Base-by-base conservation (phyloP, 768 basidiomycete genomes). In the Hortiboletus campestris region DNA sequence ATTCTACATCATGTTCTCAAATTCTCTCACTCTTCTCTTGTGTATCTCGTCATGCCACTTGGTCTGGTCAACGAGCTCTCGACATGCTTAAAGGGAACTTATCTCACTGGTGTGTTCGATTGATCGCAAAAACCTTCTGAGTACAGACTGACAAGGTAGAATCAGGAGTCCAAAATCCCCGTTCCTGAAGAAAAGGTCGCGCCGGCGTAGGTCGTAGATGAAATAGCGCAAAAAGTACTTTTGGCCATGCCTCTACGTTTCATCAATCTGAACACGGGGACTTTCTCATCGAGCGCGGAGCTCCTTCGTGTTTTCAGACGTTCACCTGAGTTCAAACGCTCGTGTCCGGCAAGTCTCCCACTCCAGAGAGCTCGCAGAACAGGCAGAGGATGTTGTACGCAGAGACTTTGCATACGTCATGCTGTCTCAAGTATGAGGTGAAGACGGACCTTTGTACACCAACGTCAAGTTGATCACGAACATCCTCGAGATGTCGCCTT, bases 371-470 rank as follows among this genome's bases (percentile, higher is more conserved):
- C 53, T 61, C n/a, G 51, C 46, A 4, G 62, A 66, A 16, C 56
- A 40, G 25, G 64, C 61, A 17, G 46, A 59, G 2, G 51, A 42
- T 4, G 58, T 62, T 11, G 38, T 59, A 50, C 62, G 53, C 53
- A 56, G 42, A 25, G 67, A 62, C 53, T 67, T 67, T 56, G 66
- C 59, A 1, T 68, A 68, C 28, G 60, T 54, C 42, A 69, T 68
- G 67, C 34, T 68, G 42, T 68, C 67, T 1, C 67, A 67, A 46
- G 63, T 69, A 7, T 68, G 67, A 67, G 56, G 65, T 6, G 62
- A 67, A 49, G 65, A 67, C 3, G 65, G 67, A 32, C 65, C 65
- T 0, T n/a, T 67, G 56, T 55, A 64, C 38, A 63, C 46, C 36
- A 63, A 67, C 31, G 36, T 62, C 53, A 58, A 46, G 25, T 31